These are phyloP conservation scores for Clohesyomyces aquaticus DNA, from an alignment of 495 filamentous ascomycete species.

Conservation along the genomic window DNA sequence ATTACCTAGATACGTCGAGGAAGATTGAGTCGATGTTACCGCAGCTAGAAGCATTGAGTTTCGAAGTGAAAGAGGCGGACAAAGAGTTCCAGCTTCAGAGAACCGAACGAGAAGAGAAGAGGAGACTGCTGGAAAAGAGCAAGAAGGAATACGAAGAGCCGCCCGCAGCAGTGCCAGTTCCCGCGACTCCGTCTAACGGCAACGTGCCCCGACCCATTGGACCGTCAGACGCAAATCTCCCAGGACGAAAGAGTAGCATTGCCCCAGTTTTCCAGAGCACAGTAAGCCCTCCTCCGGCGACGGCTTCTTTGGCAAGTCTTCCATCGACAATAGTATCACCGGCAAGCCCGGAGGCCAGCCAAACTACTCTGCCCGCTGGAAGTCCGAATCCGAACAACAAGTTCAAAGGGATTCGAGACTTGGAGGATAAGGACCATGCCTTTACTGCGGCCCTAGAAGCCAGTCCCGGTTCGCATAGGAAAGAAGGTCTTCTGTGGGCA, in stretches of 20 bases:
- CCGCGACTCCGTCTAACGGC: constrained; percentile 22
- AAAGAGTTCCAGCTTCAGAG: constrained; percentile 95
- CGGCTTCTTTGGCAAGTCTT: constrained; percentile 23
- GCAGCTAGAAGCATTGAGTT: constrained; percentile 87
- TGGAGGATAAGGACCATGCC: constrained; percentile 76
- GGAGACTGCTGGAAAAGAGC: constrained; percentile 85
- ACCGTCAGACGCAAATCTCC: constrained; percentile 16
- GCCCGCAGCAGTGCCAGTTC: constrained; percentile 34
- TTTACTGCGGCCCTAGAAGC: constrained; percentile 47
- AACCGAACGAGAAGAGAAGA: constrained; percentile 91
- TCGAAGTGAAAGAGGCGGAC: constrained; percentile 86
- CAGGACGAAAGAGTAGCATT: constrained; percentile 27
- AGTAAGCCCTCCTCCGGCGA: constrained; percentile 26
- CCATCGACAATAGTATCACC: constrained; percentile 40
- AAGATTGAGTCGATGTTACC: constrained; percentile 87
- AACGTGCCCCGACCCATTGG: constrained; percentile 7
- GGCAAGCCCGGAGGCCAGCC: constrained; percentile 40
- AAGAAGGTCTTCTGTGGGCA: constrained; percentile 95
- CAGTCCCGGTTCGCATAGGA: constrained; percentile 62
- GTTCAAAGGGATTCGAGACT: constrained; percentile 86
- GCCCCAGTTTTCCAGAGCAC: constrained; percentile 37
- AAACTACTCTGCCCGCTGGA: constrained; percentile 46
- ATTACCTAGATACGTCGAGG: constrained; percentile 78
- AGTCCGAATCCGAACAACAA: constrained; percentile 66
- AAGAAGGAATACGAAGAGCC: constrained; percentile 80